Evolutionary conservation across 345 rosid genomes (phyloP), one percentile per base, ranked within the genome.

Genomic region (Dipteronia dyeriana): DNA sequence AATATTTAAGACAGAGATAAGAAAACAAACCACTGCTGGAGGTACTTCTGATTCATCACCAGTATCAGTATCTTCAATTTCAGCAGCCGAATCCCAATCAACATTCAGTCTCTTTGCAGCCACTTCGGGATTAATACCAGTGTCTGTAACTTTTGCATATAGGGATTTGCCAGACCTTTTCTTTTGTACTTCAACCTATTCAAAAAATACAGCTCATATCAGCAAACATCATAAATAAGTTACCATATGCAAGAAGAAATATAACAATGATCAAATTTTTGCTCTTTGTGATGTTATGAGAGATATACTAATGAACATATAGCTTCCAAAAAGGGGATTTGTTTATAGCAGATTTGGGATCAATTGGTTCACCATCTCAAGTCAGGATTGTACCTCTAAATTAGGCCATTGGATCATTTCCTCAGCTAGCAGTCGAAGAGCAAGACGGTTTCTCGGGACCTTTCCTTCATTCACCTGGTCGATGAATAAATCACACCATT

Each of bases 11-110:
- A 76, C 56, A 56, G 60, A 67, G 80, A 73, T n/a, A 75, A 70
- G 67, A 67, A 80, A 84, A 85, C 96, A 16, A 84, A 95, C 97
- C 98, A 92, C 75, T 75, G 81, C 92, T 74, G 92, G 22, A 47
- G 91, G 94, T 11, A 92, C 94, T 76, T 91, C 93, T 64, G 87
- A 64, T 31, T 89, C 94, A 66, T 91, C 86, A 29, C 73, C 83
- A 5, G 13, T 72, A 47, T 85, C 92, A 54, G 75, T 83, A 20
- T 89, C 94, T 70, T 90, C 92, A 81, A 93, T 91, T 73, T 93
- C 90, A 80, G 99, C 98, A 74, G 97, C 98, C 81, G 97, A 82
- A 87, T 96, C 98, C 97, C 97, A 96, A 31, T 96, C 98, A 38
- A 92, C 17, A 62, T 96, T 91, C 78, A 96, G 85, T 89, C 95